Base-by-base conservation (phyloP, 176 grass and related monocot genomes). In the Phyllostachys edulis region DNA sequence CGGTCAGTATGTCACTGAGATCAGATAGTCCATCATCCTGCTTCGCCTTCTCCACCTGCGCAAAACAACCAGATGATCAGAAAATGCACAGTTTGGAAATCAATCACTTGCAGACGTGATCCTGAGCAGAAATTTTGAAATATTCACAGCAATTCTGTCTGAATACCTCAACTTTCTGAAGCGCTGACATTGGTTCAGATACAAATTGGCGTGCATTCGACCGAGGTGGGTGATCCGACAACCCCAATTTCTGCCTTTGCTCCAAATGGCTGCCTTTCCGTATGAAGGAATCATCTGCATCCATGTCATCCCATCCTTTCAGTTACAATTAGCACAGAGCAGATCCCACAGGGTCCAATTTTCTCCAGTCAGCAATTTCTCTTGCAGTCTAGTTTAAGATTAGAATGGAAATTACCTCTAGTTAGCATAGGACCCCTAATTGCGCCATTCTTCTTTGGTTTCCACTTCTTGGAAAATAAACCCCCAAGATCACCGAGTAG, bases 391-490 rank as follows among this genome's bases (percentile, higher is more conserved):
- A 69, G 16, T 8, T 73, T 11, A 52, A 74, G 26, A 55, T 38
- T 2, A 5, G 0, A 24, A 0, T 54, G 11, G 11, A 68, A 63
- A 67, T 88, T 95, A 95, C 93, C 93, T 88, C 91, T 85, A 32
- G 77, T 86, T 32, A 90, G 82, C 82, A 90, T 89, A 80, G 96
- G 96, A 26, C 96, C 96, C 76, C 62, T 89, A 49, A 97, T 94
- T 9, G 88, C 18, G 0, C 66, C 83, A 26, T 86, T 92, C 81
- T 92, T 94, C 86, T 92, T 93, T 37, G 92, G 92, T 57, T 92
- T 97, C 90, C 94, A 94, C 77, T 86, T 94, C 77, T 84, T 94
- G 18, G 92, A 97, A 77, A 97, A 94, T n/a, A 97, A 79, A n/a
- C 94, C 94, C 2, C 92, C 94, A 83, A 97, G 86, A 92, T 81